Percentiles rank a stretch among this genome's conserved stretches.
Conservation (phyloP, 139 green algal species). For the Mychonastes homosphaera region DNA sequence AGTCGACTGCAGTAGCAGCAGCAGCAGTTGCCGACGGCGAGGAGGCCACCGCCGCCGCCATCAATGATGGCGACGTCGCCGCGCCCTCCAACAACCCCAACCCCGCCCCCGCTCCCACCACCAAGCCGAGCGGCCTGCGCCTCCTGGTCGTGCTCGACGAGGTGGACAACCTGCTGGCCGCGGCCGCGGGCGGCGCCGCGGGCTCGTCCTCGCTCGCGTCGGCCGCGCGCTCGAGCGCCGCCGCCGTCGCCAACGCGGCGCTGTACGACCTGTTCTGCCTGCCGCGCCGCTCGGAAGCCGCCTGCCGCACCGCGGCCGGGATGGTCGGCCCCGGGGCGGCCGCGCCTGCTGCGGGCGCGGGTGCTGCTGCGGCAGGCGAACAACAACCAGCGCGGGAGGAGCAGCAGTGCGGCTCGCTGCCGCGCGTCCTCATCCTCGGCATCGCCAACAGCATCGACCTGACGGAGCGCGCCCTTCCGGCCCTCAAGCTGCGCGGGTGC, state of each 20-base stretch:
- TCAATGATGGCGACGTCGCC: neutral
- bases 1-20: neutral
- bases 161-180: slow-evolving; percentile 33
- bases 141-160: slow-evolving; percentile 40
- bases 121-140: neutral
- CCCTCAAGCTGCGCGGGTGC: slow-evolving; percentile 25
- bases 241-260: too few relatives aligned
- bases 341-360: neutral
- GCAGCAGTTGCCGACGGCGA: too few relatives aligned
- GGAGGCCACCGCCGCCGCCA: too few relatives aligned
- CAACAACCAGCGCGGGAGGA: neutral
- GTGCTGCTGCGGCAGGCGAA: neutral
- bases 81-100: neutral
- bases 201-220: neutral
- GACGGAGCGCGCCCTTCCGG: slow-evolving; percentile 39
- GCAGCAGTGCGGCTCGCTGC: neutral
- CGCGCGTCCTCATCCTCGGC: slow-evolving; percentile 29
- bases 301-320: neutral
- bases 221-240: too few relatives aligned
- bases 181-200: slow-evolving; percentile 6
- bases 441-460: slow-evolving; percentile 51
- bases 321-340: neutral
- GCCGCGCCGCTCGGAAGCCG: slow-evolving; percentile 13
- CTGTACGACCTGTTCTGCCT: slow-evolving; percentile 38
- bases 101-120: neutral